Evolutionary conservation across 148 eudicot species (phyloP).

Genomic region (Talinum fruticosum): DNA sequence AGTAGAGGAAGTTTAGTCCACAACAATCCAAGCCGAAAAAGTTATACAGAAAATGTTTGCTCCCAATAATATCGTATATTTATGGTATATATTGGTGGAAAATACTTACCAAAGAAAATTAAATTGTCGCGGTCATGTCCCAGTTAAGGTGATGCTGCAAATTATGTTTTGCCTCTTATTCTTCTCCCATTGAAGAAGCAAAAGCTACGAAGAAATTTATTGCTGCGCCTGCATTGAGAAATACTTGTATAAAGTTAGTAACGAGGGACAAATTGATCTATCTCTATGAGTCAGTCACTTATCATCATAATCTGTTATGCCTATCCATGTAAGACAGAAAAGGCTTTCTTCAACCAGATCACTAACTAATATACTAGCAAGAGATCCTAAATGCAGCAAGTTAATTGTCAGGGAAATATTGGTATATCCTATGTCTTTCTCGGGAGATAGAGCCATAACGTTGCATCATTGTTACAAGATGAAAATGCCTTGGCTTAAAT

Average conservation of each 20-base stretch:
- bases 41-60: conserved; percentile 13
- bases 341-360: background rate
- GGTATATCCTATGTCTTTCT: background rate
- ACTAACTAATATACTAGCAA: background rate
- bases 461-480: background rate
- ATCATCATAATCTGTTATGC: background rate
- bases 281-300: background rate
- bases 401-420: background rate
- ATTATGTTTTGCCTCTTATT: conserved; percentile 33
- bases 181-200: conserved; percentile 40
- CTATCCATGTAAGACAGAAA: background rate
- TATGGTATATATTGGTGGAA: conserved; percentile 7
- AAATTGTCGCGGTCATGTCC: background rate
- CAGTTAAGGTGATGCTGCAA: background rate
- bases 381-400: background rate
- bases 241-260: background rate
- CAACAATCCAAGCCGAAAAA: too few relatives aligned
- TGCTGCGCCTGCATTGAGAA: conserved; percentile 24
- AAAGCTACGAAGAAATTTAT: conserved; percentile 35
- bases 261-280: background rate
- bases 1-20: too few relatives aligned
- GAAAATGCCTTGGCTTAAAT: background rate
- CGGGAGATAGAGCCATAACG: background rate
- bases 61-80: conserved; percentile 14
- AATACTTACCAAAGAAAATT: conserved; percentile 28